A percentile compares a stretch with the other conserved stretches of the same genome.
Conservation (phyloP, 164 flowering plant species). For the Dillenia suffruticosa region DNA sequence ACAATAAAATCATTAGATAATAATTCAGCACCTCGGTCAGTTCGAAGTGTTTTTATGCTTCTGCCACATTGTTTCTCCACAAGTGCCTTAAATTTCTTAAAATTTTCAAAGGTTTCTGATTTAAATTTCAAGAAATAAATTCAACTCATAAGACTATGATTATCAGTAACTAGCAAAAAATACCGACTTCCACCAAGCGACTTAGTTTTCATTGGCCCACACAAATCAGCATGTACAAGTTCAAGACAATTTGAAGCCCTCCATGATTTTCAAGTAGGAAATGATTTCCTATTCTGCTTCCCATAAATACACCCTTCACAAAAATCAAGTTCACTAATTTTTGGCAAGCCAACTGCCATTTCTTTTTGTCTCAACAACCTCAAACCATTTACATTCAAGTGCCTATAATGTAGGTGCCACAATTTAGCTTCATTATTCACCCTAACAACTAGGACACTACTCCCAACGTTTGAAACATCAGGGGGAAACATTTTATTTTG, state of each 20-base stretch:
- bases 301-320: not conserved
- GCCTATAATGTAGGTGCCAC: too few relatives aligned
- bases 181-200: slow-evolving; percentile 3
- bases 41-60: not conserved
- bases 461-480: too few relatives aligned
- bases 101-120: slow-evolving; percentile 4
- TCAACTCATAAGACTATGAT: not conserved
- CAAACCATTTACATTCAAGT: too few relatives aligned
- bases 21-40: slow-evolving; percentile 9
- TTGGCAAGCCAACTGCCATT: too few relatives aligned
- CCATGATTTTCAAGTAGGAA: too few relatives aligned
- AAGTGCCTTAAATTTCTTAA: slow-evolving; percentile 8
- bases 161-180: too few relatives aligned
- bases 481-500: too few relatives aligned
- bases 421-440: too few relatives aligned
- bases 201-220: slow-evolving; percentile 13
- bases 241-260: slow-evolving; percentile 8
- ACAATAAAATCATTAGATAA: not conserved
- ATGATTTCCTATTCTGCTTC: too few relatives aligned
- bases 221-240: slow-evolving; percentile 15
- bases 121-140: slow-evolving; percentile 10
- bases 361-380: too few relatives aligned
- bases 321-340: too few relatives aligned
- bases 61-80: slow-evolving; percentile 12
- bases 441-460: too few relatives aligned